A percentile compares a stretch with the other conserved stretches of the same genome.
phyloP scores from a whole-genome alignment of 352 stramenopile species.

The Halophytophthora batemanensis region DNA sequence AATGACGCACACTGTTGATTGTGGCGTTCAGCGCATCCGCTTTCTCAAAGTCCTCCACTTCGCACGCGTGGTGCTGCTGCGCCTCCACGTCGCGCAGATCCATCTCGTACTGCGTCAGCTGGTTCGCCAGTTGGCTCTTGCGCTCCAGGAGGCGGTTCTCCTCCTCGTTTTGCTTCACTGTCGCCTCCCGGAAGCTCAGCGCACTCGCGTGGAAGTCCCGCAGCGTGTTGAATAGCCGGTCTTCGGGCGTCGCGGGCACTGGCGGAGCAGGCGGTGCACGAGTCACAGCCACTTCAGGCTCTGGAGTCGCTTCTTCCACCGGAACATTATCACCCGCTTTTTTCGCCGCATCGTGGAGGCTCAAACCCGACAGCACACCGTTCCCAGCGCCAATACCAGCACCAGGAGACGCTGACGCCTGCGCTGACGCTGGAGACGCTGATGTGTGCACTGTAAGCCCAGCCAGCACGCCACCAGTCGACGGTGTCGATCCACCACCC shows the following conservation, averaged over 20 bases:
- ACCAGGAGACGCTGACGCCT: conserved; percentile 15
- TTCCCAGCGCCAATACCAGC: conserved; percentile 21
- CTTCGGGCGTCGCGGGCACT: conserved; percentile 48
- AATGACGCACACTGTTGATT: conserved; percentile 80
- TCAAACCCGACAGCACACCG: conserved; percentile 54
- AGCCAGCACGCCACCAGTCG: conserved; percentile 45
- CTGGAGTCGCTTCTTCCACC: conserved; percentile 7
- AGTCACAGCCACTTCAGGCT: conserved; percentile 15
- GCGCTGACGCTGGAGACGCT: conserved; percentile 24
- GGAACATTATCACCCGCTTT: conserved; percentile 14
- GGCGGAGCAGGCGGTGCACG: conserved; percentile 11
- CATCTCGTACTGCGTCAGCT: conserved; percentile 78
- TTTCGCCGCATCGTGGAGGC: conserved; percentile 29
- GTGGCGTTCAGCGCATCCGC: conserved; percentile 76
- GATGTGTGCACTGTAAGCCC: conserved; percentile 66
- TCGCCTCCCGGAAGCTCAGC: conserved; percentile 58
- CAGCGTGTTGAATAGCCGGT: conserved; percentile 62
- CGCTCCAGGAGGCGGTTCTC: conserved; percentile 70
- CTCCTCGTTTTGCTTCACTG: conserved; percentile 70
- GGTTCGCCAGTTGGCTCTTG: conserved; percentile 56
- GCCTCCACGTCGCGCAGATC: conserved; percentile 78
- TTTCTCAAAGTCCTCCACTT: conserved; percentile 85
- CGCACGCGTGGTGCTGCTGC: conserved; percentile 73
- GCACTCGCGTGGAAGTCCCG: conserved; percentile 75
- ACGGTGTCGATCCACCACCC: conserved; percentile 6